Evolutionary conservation across 2,329 filamentous ascomycete genomes (phyloP), one percentile per base, ranked within the genome.

Genomic region (Fusarium subtropicale): DNA sequence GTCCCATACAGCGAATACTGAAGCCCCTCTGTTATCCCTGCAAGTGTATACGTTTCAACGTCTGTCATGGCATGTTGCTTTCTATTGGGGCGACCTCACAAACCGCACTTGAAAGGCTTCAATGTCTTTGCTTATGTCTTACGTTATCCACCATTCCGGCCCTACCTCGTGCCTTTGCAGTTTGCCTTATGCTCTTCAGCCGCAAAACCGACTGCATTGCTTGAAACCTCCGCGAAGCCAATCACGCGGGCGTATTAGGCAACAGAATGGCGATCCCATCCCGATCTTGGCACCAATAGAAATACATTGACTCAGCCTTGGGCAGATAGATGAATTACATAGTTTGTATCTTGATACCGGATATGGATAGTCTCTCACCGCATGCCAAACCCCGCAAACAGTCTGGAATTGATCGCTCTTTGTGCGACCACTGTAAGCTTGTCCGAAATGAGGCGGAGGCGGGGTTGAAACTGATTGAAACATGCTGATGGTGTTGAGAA

Each of bases 331-430:
- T n/a, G 22, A 7, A 20, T 16, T 2, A 7, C 44, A 31, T 22
- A 5, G n/a, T 28, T 22, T 20, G n/a, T 8, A 3, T 30, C 12
- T 46, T 20, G 7, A 18, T 30, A 46, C 44, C 28, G 8, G 28
- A 46, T 31, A 24, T 28, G 44, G 44, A 56, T 45, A 45, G 44
- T 28, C 33, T 44, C 18, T 41, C 13, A 48, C 24, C 13, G 16
- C 20, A 12, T 7, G 3, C 12, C 18, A 15, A 20, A n/a, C 48
- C 44, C 50, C 44, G 58, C 50, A 56, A 56, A 56, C n/a, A 39
- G 44, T 63, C 50, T 45, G 28, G 47, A 63, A 56, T 30, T 34
- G 42, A 20, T 59, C 42, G 13, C 24, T 33, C n/a, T 10, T 7
- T 16, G 34, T n/a, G 8, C 45, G 26, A 11, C 31, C n/a, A 16